A percentile compares a stretch with the other conserved stretches of the same genome.
Evolutionary conservation across 176 grass and related monocot genomes (phyloP).

Genomic region (Rhynchospora pubera): DNA sequence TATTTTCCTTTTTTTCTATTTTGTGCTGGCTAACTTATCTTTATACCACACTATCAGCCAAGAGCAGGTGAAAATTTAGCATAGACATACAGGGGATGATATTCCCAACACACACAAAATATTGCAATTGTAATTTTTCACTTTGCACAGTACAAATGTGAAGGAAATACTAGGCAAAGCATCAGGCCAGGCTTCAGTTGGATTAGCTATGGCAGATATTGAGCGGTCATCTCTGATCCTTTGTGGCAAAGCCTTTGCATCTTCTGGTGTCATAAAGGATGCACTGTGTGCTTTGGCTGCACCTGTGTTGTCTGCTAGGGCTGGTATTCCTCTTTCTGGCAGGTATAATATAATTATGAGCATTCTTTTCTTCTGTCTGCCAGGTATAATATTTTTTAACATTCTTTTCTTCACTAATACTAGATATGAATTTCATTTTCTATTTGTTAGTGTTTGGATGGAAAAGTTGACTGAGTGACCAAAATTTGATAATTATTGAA

Average conservation of each 20-base stretch:
- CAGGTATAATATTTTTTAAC: slow-evolving; percentile 35
- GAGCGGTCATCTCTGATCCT: slow-evolving; percentile 70
- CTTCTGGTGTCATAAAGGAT: slow-evolving; percentile 48
- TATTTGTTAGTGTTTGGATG: too few relatives aligned
- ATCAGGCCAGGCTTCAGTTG: slow-evolving; percentile 37
- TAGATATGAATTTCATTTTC: too few relatives aligned
- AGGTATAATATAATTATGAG: slow-evolving; percentile 35
- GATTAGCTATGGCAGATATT: slow-evolving; percentile 68
- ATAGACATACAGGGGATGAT: neutral
- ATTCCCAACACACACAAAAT: neutral
- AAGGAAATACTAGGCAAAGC: slow-evolving; percentile 48
- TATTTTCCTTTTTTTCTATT: neutral
- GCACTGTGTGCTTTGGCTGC: slow-evolving; percentile 67
- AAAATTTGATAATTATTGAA: too few relatives aligned
- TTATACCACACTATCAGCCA: neutral
- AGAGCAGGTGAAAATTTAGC: slow-evolving; percentile 5
- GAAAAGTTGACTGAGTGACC: too few relatives aligned
- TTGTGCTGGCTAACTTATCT: neutral
- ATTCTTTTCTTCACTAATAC: neutral
- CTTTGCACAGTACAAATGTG: slow-evolving; percentile 52
- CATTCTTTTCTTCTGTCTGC: slow-evolving; percentile 30
- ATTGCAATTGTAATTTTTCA: slow-evolving; percentile 6
- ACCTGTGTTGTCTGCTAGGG: slow-evolving; percentile 69
- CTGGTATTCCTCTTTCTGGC: slow-evolving; percentile 56
- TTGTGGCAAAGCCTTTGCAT: slow-evolving; percentile 75